phyloP scores from a whole-genome alignment of 192 early-diverging fungal species.

The Rhizoclosmatium globosum region DNA sequence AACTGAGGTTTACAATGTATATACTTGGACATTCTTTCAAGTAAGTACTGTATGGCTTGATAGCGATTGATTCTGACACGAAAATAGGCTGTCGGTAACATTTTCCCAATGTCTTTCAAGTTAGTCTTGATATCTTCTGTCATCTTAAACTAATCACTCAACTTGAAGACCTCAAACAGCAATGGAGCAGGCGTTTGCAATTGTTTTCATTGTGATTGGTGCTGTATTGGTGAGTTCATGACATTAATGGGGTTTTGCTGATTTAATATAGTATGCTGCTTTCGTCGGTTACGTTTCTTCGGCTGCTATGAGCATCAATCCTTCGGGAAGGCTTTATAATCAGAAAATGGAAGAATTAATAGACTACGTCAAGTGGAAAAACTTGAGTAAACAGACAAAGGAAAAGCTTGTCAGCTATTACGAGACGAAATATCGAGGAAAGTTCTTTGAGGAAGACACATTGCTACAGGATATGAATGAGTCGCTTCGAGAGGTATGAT shows the following conservation, averaged over 20 bases:
- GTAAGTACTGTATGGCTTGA: not conserved
- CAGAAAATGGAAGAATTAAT: constrained; percentile 57
- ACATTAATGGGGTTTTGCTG: not conserved
- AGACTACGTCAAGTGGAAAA: constrained; percentile 56
- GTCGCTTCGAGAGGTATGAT: constrained; percentile 40
- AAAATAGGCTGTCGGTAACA: constrained; percentile 38
- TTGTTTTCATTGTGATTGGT: constrained; percentile 41
- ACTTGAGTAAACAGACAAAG: constrained; percentile 19
- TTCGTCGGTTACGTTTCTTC: constrained; percentile 51
- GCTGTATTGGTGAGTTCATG: constrained; percentile 29
- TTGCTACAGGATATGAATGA: constrained; percentile 53
- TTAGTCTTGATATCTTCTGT: not conserved
- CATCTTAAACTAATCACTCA: constrained; percentile 9
- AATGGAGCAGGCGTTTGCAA: constrained; percentile 42
- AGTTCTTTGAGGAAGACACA: constrained; percentile 52
- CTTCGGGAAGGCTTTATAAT: constrained; percentile 45
- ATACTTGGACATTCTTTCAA: constrained; percentile 46
- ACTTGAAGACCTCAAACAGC: constrained; percentile 27
- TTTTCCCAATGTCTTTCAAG: constrained; percentile 44
- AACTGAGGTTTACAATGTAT: constrained; percentile 26
- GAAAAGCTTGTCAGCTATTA: constrained; percentile 45
- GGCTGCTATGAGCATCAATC: constrained; percentile 36
- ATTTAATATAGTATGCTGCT: constrained; percentile 28
- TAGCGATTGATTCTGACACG: no score
- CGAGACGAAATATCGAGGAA: constrained; percentile 53